Percentiles rank a stretch among this genome's conserved stretches.
Evolutionary conservation across 306 rosid species (phyloP).

Genomic region (Gleditsia sinensis): DNA sequence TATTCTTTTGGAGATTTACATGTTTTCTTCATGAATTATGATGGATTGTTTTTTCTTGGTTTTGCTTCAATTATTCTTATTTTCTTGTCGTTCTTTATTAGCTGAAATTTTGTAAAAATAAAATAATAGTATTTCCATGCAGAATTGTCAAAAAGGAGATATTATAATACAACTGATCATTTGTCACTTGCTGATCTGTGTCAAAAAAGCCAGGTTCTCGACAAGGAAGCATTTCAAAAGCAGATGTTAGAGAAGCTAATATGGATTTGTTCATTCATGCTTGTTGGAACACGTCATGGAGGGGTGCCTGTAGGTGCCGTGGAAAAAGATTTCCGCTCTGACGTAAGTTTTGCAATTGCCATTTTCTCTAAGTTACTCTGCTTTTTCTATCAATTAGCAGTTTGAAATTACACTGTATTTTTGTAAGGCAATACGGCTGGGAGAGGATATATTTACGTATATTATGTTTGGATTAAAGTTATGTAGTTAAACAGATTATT

Average conservation of each 20-base stretch:
- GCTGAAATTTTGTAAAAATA: not conserved
- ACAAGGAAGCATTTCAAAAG: constrained; percentile 77
- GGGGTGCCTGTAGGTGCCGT: constrained; percentile 81
- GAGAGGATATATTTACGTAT: not conserved
- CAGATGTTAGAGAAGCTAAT: constrained; percentile 97
- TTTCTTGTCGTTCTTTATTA: not conserved
- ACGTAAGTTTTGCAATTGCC: constrained; percentile 52
- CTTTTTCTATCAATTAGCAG: constrained; percentile 5
- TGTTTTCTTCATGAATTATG: constrained; percentile 12
- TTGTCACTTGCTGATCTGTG: constrained; percentile 21
- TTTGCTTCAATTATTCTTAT: not conserved
- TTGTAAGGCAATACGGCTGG: not conserved
- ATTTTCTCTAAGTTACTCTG: constrained; percentile 11
- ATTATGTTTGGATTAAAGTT: not conserved
- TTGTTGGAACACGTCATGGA: constrained; percentile 92
- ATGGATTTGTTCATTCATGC: constrained; percentile 96
- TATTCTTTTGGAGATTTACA: not conserved
- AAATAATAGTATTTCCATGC: not conserved
- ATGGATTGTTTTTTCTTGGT: not conserved
- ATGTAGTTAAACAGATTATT: not conserved
- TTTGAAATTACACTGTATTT: not conserved
- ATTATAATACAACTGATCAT: constrained; percentile 5
- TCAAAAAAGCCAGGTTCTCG: constrained; percentile 62
- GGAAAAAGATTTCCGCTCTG: constrained; percentile 75
- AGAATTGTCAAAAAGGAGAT: not conserved